phyloP scores from a whole-genome alignment of 805 yeast species.

The Wickerhamomyces rabaulensis region DNA sequence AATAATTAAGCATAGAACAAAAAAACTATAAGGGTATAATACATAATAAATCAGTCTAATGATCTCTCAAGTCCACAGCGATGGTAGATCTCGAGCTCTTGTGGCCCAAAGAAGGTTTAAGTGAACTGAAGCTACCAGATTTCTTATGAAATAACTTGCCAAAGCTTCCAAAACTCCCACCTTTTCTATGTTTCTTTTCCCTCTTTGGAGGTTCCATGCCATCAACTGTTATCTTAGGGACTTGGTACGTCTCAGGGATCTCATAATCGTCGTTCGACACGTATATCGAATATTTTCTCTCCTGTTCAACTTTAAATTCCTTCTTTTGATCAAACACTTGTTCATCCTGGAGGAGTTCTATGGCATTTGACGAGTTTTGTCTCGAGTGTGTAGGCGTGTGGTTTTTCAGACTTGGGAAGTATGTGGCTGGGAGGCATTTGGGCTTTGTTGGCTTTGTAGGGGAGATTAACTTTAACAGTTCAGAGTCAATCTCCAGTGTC shows the following conservation, averaged over 20 bases:
- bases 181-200: background rate
- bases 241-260: constrained; percentile 5
- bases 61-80: background rate
- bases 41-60: too few relatives aligned
- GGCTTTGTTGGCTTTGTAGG: constrained; percentile 1
- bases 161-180: background rate
- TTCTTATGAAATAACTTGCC: background rate
- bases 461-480: constrained; percentile 2
- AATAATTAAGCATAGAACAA: too few relatives aligned
- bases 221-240: background rate
- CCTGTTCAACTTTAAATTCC: constrained; percentile 1
- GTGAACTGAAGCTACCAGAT: background rate
- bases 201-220: background rate
- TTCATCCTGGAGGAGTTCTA: background rate
- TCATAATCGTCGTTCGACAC: constrained; percentile 12
- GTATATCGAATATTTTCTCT: constrained; percentile 6
- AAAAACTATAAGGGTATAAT: too few relatives aligned
- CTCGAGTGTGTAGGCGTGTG: constrained; percentile 8
- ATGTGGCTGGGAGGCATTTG: constrained; percentile 6
- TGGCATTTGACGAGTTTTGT: background rate
- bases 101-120: background rate
- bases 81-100: background rate
- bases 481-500: constrained; percentile 6
- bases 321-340: background rate
- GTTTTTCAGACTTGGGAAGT: constrained; percentile 6